Evolutionary conservation across 1,284 basidiomycete species (phyloP).

Genomic region (Leucoagaricus sp.): DNA sequence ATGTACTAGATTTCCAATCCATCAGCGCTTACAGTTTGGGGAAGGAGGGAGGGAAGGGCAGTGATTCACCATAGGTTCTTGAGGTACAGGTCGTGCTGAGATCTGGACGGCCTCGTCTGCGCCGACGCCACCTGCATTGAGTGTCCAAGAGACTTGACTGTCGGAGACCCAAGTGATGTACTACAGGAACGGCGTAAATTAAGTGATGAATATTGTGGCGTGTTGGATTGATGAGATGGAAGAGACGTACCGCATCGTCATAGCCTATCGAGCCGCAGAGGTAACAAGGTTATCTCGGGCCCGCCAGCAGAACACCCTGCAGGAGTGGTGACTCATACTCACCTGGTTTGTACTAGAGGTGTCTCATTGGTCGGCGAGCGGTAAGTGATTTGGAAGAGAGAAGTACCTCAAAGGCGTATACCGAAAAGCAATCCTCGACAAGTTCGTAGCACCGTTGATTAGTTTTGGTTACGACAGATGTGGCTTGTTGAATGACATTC

Average conservation of each 20-base stretch:
- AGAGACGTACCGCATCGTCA: slow-evolving; percentile 43
- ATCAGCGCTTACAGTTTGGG: not conserved
- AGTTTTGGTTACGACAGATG: slow-evolving; percentile 50
- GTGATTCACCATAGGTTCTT: slow-evolving; percentile 65
- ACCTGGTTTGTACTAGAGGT: slow-evolving; percentile 60
- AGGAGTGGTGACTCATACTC: not conserved
- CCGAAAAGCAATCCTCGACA: slow-evolving; percentile 42
- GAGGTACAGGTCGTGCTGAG: slow-evolving; percentile 60
- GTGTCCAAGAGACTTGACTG: slow-evolving; percentile 59
- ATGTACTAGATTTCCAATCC: slow-evolving; percentile 32
- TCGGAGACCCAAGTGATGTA: slow-evolving; percentile 74
- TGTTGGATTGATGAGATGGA: not conserved
- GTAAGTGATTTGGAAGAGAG: not conserved
- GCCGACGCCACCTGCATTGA: slow-evolving; percentile 63
- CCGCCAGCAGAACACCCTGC: not conserved
- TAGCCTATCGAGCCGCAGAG: slow-evolving; percentile 29
- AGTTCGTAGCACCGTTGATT: slow-evolving; percentile 46
- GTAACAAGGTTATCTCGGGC: not conserved
- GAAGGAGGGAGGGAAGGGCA: not conserved
- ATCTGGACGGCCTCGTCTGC: slow-evolving; percentile 59
- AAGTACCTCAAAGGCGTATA: slow-evolving; percentile 52
- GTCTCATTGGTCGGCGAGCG: too few relatives aligned
- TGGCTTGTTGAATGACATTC: slow-evolving; percentile 59
- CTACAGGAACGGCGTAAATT: too few relatives aligned
- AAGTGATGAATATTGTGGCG: slow-evolving; percentile 8